Base-by-base conservation (phyloP, 1,284 basidiomycete genomes). In the Flammula alnicola region DNA sequence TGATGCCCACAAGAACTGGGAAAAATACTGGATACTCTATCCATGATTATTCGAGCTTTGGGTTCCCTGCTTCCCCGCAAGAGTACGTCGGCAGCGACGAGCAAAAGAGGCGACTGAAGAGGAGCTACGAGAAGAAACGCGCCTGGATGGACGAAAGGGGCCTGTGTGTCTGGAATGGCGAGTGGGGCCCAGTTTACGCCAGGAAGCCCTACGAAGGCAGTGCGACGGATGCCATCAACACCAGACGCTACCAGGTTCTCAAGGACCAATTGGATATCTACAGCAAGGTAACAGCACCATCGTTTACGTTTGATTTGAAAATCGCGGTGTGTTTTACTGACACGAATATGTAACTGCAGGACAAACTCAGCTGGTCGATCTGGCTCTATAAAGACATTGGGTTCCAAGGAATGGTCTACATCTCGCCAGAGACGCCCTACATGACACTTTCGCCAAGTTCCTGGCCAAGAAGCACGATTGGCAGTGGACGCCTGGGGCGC, bases 381-480 rank as follows among this genome's bases (percentile, higher is more conserved):
- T 93, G 91, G 90, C 67, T 90, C 12, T 93, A 90, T 78, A 93
- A 92, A 64, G 87, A 92, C 63, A 88, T 92, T 54, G 89, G 90
- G 2, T 91, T 88, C 75, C 89, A 92, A 66, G 85, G 90, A 35
- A 90, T 92, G 86, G 83, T 88, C 20, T 81, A 88, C 63, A 77
- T 84, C 50, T 78, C 79, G 17, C 76, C 71, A 30, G 76, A 83
- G 16, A 87, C 87, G 16, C 74, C 86, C 0, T 92, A 90, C 72
- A 84, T 86, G 76, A 72, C 69, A 38, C 78, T 37, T 77, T 90
- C 67, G 67, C 72, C 44, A 71, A 76, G 32, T 88, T 88, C 73
- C 76, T 89, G 26, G 71, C 70, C 25, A 83, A 83, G 64, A 87
- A 87, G 71, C 76, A 86, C 67, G 77, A n/a, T 75, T 87, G 35